Conservation (phyloP, 805 yeast species). For the Wickerhamiella siamensis region DNA sequence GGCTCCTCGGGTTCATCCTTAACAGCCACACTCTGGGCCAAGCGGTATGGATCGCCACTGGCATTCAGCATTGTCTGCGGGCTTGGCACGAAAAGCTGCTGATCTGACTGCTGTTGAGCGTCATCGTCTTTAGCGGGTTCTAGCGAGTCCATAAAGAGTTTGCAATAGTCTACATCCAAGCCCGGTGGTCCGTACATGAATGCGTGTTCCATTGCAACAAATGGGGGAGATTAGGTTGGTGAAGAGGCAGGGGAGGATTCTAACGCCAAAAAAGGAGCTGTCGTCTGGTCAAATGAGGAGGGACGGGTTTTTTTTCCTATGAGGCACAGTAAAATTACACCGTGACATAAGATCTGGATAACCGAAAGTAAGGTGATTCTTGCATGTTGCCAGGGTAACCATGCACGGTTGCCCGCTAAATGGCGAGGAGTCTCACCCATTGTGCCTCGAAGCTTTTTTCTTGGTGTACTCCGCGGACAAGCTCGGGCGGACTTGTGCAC, state of each 20-base stretch:
- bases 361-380: neutral
- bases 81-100: conserved; percentile 3
- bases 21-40: neutral
- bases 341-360: too few species aligned
- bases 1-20: neutral
- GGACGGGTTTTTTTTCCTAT: too few species aligned
- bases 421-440: too few species aligned
- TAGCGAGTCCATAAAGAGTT: conserved; percentile 4
- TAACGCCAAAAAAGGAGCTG: too few species aligned
- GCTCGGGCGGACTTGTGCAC: too few species aligned
- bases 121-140: neutral
- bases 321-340: too few species aligned
- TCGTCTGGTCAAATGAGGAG: too few species aligned
- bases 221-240: too few species aligned
- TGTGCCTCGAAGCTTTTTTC: too few species aligned
- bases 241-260: too few species aligned
- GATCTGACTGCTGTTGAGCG: neutral
- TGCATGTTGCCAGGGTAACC: neutral
- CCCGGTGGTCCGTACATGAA: conserved; percentile 6
- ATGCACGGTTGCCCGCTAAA: too few species aligned
- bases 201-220: conserved; percentile 6
- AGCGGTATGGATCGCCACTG: conserved; percentile 5
- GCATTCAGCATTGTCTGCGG: conserved; percentile 9
- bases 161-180: conserved; percentile 7
- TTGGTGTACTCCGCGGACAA: too few species aligned